phyloP scores from a whole-genome alignment of 2,329 filamentous ascomycete species.

The Emericellopsis atlantica region DNA sequence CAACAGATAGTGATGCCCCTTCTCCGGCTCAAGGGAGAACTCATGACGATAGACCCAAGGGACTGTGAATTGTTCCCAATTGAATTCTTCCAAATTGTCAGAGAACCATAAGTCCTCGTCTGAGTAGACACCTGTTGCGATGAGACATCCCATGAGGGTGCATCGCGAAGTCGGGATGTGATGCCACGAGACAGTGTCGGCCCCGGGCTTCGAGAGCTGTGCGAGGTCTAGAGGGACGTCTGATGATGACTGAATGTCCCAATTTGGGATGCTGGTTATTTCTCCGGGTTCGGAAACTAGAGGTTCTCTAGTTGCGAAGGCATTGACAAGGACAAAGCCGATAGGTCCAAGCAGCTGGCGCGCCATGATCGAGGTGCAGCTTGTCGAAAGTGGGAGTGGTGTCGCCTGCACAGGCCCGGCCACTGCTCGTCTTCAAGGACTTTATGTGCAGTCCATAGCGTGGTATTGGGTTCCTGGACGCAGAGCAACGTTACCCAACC shows the following conservation, averaged over 20 bases:
- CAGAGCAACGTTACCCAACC: too few species aligned
- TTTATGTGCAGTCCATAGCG: too few species aligned
- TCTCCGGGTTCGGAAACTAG: slow-evolving; percentile 14
- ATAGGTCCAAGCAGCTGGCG: too few species aligned
- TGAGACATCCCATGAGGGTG: slow-evolving; percentile 44
- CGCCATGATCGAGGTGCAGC: too few species aligned
- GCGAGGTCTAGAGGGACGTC: slow-evolving; percentile 19
- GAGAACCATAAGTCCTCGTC: slow-evolving; percentile 44
- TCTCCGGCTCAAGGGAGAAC: slow-evolving; percentile 23
- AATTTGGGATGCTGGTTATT: slow-evolving; percentile 23
- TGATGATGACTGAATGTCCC: slow-evolving; percentile 35
- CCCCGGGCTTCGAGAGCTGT: slow-evolving; percentile 25
- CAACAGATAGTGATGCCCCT: slow-evolving; percentile 33
- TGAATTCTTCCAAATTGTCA: slow-evolving; percentile 27
- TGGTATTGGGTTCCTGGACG: too few species aligned
- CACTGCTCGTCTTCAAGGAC: too few species aligned
- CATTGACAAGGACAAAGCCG: too few species aligned
- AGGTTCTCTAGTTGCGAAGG: too few species aligned
- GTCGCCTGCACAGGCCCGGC: too few species aligned
- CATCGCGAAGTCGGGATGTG: slow-evolving; percentile 29
- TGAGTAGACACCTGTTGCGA: slow-evolving; percentile 37
- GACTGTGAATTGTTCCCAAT: slow-evolving; percentile 31
- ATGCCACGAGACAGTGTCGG: slow-evolving; percentile 33
- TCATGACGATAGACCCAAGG: slow-evolving; percentile 49
- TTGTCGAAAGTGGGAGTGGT: too few species aligned